phyloP scores from a whole-genome alignment of 2,329 filamentous ascomycete genomes.

The Cyphellophora attinorum region DNA sequence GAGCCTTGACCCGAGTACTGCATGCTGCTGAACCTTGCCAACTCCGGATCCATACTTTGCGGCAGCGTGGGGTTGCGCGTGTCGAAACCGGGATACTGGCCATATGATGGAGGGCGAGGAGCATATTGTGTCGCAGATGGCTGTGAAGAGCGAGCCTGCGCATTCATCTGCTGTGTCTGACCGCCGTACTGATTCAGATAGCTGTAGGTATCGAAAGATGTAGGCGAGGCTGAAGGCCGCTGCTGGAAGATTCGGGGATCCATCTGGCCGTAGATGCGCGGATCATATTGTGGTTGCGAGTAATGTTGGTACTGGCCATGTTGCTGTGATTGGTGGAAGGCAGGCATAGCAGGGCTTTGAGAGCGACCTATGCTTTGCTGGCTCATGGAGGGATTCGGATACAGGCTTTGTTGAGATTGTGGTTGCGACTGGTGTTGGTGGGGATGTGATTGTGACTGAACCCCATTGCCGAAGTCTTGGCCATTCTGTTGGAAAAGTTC shows the following conservation, averaged over 20 bases:
- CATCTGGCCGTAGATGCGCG: slow-evolving; percentile 8
- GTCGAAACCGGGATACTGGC: background rate
- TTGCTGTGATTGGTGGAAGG: slow-evolving; percentile 11
- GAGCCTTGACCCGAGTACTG: slow-evolving; percentile 10
- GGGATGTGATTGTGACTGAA: slow-evolving; percentile 10
- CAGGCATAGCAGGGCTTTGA: slow-evolving; percentile 14
- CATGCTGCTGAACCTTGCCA: slow-evolving; percentile 3
- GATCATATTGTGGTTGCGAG: background rate
- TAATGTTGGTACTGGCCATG: slow-evolving; percentile 9
- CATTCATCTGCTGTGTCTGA: too few species aligned
- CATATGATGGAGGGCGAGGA: background rate
- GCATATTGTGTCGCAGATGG: slow-evolving; percentile 6
- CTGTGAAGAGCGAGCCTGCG: slow-evolving; percentile 8
- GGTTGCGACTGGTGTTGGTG: slow-evolving; percentile 7
- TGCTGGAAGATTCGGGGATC: slow-evolving; percentile 12
- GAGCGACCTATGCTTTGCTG: slow-evolving; percentile 10
- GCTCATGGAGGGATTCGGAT: slow-evolving; percentile 7
- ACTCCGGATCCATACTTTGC: background rate
- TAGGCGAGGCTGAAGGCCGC: slow-evolving; percentile 7
- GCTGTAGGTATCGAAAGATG: slow-evolving; percentile 3
- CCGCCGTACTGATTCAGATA: background rate
- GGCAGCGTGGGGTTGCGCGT: background rate
- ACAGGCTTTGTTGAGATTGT: slow-evolving; percentile 4
- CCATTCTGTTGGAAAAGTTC: slow-evolving; percentile 15
- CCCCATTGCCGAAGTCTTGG: slow-evolving; percentile 7